Conservation (phyloP, 805 yeast genomes). For the Sungouiozyma ichnusensis region DNA sequence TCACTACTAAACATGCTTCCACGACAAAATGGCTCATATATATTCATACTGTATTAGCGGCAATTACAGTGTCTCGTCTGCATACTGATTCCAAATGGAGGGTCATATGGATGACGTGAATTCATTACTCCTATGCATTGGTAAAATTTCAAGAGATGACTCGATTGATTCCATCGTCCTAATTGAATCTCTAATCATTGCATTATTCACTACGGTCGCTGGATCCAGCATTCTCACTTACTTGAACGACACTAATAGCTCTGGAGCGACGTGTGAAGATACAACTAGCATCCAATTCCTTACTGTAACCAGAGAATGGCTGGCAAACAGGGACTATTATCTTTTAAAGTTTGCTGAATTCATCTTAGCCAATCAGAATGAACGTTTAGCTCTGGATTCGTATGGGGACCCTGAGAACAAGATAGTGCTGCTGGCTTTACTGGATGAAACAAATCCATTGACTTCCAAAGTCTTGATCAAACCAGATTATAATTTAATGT, state of each 20-base stretch:
- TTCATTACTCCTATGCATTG: not conserved
- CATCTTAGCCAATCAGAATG: slow-evolving; percentile 1
- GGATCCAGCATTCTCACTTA: slow-evolving; percentile 14
- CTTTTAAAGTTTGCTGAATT: slow-evolving; percentile 3
- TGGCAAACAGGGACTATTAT: not conserved
- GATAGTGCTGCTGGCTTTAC: not conserved
- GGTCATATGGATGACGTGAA: not conserved
- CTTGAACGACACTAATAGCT: slow-evolving; percentile 1
- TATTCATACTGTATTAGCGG: no score
- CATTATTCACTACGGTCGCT: slow-evolving; percentile 16
- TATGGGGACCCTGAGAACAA: slow-evolving; percentile 2
- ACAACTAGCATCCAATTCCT: not conserved
- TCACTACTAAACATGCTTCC: no score
- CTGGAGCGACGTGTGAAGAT: no score
- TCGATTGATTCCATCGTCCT: not conserved
- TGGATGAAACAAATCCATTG: not conserved
- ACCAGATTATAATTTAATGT: slow-evolving; percentile 7
- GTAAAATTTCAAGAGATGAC: not conserved
- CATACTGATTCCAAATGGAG: no score
- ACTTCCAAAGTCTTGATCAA: not conserved
- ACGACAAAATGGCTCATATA: no score
- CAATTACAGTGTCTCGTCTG: no score
- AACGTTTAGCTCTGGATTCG: slow-evolving; percentile 3
- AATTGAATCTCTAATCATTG: slow-evolving; percentile 9
- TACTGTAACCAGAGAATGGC: not conserved